Evolutionary conservation across 2,329 filamentous ascomycete genomes (phyloP), one percentile per base, ranked within the genome.

Genomic region (Coniella vitis): DNA sequence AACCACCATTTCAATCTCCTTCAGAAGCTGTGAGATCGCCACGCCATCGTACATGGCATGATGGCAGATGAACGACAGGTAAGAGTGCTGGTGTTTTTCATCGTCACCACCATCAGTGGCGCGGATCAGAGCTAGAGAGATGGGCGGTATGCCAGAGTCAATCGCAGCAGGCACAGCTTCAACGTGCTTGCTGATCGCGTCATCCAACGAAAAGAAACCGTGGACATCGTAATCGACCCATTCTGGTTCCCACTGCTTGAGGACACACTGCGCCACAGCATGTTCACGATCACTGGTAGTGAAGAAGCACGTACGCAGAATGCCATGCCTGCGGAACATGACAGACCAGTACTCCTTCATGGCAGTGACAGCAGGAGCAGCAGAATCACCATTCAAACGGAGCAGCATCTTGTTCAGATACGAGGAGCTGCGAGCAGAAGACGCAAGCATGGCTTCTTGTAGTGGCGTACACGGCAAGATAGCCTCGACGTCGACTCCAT

Each of bases 11-110:
- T 93, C 81, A 1, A 94, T 69, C 58, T 95, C 90, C 0, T 76
- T 64, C 20, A 91, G 74, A 0, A 96, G 69, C 8, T 74, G 71
- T 1, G 74, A 69, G 59, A 95, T 84, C 0, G 89, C 88, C 32
- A 85, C 81, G 0, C 86, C 90, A 65, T 96, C 90, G 58, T 95
- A 95, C 1, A 95, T 69, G 2, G 88, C 87, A 65, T 96, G 90
- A 58, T 95, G 90, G 57, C 70, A 82, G 34, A 72, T 63, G 42
- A 75, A 75, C 0, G 70, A 83, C 1, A 74, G 57, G 38, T 72
- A 73, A 0, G 50, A 44, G 0, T 53, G 59, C 0, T 57, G 60
- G 5, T 58, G 57, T 1, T 63, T 57, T 9, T 10, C 25, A 29
- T 5, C 10, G 10, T 29, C 25, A 29, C 25, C 25, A 29, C 25